Conservation (phyloP, 2,329 filamentous ascomycete species). For the Fusarium sp. region DNA sequence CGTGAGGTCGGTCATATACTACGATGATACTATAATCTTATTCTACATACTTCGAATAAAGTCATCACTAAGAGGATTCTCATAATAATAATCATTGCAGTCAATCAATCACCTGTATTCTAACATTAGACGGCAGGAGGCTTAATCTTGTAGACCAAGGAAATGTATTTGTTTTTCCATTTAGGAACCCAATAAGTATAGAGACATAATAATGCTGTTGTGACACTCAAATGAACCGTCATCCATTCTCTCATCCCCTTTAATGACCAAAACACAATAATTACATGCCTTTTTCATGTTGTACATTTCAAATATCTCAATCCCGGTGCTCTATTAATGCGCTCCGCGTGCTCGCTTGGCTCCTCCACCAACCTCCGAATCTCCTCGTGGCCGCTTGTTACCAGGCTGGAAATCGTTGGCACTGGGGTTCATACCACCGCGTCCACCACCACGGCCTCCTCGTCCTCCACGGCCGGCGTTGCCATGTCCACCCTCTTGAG, state of each 20-base stretch:
- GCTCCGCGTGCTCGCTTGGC: slow-evolving; percentile 55
- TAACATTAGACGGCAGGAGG: not conserved
- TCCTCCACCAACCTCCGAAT: slow-evolving; percentile 55
- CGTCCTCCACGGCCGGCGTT: slow-evolving; percentile 49
- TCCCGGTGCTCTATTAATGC: slow-evolving; percentile 41
- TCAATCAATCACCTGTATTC: not conserved
- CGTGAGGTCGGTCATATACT: not conserved
- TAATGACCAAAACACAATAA: slow-evolving; percentile 28
- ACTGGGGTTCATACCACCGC: slow-evolving; percentile 58
- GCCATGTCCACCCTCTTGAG: slow-evolving; percentile 47
- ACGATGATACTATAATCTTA: not conserved
- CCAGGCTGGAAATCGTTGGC: slow-evolving; percentile 67
- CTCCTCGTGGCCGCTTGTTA: slow-evolving; percentile 66
- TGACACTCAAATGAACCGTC: slow-evolving; percentile 16
- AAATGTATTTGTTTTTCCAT: slow-evolving; percentile 38
- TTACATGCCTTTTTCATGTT: slow-evolving; percentile 38
- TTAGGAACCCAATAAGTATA: slow-evolving; percentile 35
- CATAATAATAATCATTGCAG: not conserved
- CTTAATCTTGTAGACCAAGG: slow-evolving; percentile 14
- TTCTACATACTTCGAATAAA: not conserved
- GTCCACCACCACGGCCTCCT: slow-evolving; percentile 56
- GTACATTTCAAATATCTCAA: slow-evolving; percentile 30
- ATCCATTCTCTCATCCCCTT: slow-evolving; percentile 24
- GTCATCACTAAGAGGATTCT: not conserved
- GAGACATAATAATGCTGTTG: slow-evolving; percentile 28